Base-by-base conservation (phyloP, 805 yeast genomes). In the Wickerhamiella vanderwaltii region DNA sequence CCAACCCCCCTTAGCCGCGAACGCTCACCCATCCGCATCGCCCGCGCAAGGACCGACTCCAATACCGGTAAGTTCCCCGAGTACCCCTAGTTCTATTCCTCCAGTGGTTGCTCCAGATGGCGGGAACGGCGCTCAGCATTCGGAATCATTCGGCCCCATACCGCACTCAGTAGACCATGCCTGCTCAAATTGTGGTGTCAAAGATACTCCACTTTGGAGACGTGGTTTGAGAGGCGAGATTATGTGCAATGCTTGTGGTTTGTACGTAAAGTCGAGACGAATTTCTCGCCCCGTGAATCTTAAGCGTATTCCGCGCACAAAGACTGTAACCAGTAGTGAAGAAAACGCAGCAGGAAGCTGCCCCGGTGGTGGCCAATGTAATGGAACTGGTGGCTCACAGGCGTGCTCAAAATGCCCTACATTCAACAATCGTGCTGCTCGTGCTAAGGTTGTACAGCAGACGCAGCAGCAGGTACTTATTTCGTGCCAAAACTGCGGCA, bases 221-320 rank as follows among this genome's bases (percentile, higher is more conserved):
- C 67, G 96, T 41, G 86, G 88, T 43, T 87, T 94, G 0, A 80
- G 80, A 45, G 96, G 95, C 1, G 79, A 85, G 55, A 88, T 93
- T 0, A 66, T 88, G 43, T 88, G 98, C 64, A 88, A 88, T 59
- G 98, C 98, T 0, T 88, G 98, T 64, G 98, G 98, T 0, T 66
- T 88, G 43, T 88, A 76, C 50, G 64, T 69, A 29, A 68, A 75
- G 42, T 74, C 69, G n/a, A 51, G 81, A 46, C 68, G 75, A 50
- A 64, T 76, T 16, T 72, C 75, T 47, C 62, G 88, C 30, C 88
- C 88, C 0, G 74, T 75, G 11, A 70, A 76, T 51, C 62, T 77
- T 51, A 76, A 76, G 51, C 63, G 77, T 37, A 39, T 48, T 4
- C 54, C 55, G 11, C 29, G 39, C 13, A 38, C 44, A 17, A 30